Percentiles rank a stretch among this genome's conserved stretches.
phyloP scores from a whole-genome alignment of 805 yeast species.

The Sugiyamaella marilandica region DNA sequence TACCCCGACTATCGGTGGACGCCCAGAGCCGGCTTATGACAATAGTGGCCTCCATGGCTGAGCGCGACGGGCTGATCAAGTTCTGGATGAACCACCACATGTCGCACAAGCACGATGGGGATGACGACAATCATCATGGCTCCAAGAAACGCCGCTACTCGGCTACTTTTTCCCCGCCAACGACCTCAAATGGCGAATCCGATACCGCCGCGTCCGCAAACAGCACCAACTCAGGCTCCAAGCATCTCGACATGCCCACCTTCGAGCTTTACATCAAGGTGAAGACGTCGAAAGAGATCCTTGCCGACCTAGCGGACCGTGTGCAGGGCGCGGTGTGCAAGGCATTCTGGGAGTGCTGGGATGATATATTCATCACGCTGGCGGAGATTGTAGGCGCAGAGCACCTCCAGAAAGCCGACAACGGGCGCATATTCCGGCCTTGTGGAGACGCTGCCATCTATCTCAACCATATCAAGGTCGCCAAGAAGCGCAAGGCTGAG shows the following conservation, averaged over 20 bases:
- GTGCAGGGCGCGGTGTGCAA: conserved; percentile 29
- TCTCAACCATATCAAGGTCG: conserved; percentile 22
- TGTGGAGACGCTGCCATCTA: conserved; percentile 32
- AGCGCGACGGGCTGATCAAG: conserved; percentile 20
- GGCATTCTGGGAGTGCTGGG: conserved; percentile 35
- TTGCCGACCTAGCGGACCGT: conserved; percentile 26
- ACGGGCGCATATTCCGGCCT: conserved; percentile 30
- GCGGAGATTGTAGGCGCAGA: conserved; percentile 27
- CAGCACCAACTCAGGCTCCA: not conserved
- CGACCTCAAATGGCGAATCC: not conserved
- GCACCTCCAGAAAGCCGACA: conserved; percentile 24
- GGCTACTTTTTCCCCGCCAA: not conserved
- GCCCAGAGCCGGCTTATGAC: conserved; percentile 20
- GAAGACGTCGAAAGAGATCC: conserved; percentile 23
- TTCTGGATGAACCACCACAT: conserved; percentile 26
- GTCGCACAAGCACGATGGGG: conserved; percentile 12
- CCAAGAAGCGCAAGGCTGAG: conserved; percentile 21
- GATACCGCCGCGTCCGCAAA: no score
- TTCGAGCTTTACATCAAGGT: conserved; percentile 20
- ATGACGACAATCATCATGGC: not conserved
- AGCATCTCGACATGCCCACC: conserved; percentile 14
- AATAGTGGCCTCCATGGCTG: conserved; percentile 20
- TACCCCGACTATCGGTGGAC: conserved; percentile 17
- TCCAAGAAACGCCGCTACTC: not conserved
- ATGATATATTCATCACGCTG: conserved; percentile 27